Evolutionary conservation across 2,329 filamentous ascomycete genomes (phyloP).

Genomic region (Paramyrothecium sp.): DNA sequence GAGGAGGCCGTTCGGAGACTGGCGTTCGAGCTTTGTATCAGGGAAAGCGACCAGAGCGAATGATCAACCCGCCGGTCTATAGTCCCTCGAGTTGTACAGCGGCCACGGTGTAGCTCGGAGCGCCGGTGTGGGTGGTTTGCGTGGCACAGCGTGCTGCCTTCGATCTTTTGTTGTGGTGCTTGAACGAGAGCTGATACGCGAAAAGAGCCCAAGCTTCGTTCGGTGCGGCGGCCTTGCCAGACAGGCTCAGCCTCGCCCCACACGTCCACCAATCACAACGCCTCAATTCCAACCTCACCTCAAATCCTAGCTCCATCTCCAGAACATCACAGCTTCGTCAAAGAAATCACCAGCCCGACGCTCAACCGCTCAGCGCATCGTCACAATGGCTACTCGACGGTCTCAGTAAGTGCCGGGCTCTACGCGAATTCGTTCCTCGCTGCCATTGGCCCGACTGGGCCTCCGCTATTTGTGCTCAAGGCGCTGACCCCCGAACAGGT

Average conservation of each 20-base stretch:
- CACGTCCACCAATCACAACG: constrained; percentile 31
- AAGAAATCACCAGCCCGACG: constrained; percentile 22
- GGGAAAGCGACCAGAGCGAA: too few relatives aligned
- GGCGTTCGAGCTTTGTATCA: too few relatives aligned
- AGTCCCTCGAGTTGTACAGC: not conserved
- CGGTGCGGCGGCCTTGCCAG: constrained; percentile 6
- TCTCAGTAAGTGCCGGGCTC: constrained; percentile 33
- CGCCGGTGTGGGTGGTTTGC: not conserved
- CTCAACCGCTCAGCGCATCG: constrained; percentile 24
- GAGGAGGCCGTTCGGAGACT: too few relatives aligned
- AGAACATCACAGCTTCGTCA: constrained; percentile 24
- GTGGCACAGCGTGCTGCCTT: not conserved
- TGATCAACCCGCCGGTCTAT: not conserved
- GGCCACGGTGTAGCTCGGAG: constrained; percentile 3
- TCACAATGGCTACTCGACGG: constrained; percentile 41
- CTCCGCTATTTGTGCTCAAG: constrained; percentile 5
- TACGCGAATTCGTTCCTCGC: not conserved
- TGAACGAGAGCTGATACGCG: constrained; percentile 14
- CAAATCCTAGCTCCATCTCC: constrained; percentile 27
- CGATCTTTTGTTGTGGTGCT: constrained; percentile 6
- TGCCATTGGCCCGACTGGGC: constrained; percentile 1
- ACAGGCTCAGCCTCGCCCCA: constrained; percentile 27
- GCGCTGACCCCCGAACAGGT: constrained; percentile 53
- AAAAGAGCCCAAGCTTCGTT: constrained; percentile 16
- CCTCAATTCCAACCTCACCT: constrained; percentile 39